Base-by-base conservation (phyloP, 179 eudicot genomes). In the Monotropa hypopitys region DNA sequence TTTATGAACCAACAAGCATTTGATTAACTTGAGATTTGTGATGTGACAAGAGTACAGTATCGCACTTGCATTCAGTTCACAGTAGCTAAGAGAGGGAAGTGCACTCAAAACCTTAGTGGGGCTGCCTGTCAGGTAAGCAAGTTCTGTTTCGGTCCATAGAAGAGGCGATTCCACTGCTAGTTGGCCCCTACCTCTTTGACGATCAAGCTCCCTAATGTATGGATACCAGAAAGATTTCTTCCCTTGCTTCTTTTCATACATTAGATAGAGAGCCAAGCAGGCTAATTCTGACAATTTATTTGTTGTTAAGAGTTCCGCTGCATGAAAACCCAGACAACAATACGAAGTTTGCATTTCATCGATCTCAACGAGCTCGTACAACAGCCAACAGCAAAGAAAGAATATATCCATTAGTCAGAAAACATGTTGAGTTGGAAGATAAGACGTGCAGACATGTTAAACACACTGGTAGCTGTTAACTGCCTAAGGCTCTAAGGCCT, bases 191-290 rank as follows among this genome's bases (percentile, higher is more conserved):
- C 98, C 99, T 84, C 98, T 82, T 83, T 93, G 99, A 42, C 98
- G 98, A 87, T 96, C 98, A 83, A 96, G 98, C 87, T 96, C 99
- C 87, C 89, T 87, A 71, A 93, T 96, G 77, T 88, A 96, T 20
- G 98, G 99, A 81, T 91, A 93, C 99, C 99, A 96, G 79, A 93
- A 89, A 46, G 99, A 96, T 85, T 87, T 87, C 79, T 89, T 91
- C 4, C 98, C 95, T 80, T 96, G 99, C 87, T 96, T 96, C 88
- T 96, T 96, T 87, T 96, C 99, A 83, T 96, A 96, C 99, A 96
- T 96, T 72, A 96, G 82, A 88, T 96, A 96, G 65, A 96, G 85
- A 51, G 98, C 99, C 89, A 96, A 87, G 85, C 99, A 96, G 76
- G 99, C 99, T 83, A 96, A 80, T 84, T 96, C 99, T 40, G 99